Evolutionary conservation across 768 basidiomycete species (phyloP).

Genomic region (Mycena albidolilacea): DNA sequence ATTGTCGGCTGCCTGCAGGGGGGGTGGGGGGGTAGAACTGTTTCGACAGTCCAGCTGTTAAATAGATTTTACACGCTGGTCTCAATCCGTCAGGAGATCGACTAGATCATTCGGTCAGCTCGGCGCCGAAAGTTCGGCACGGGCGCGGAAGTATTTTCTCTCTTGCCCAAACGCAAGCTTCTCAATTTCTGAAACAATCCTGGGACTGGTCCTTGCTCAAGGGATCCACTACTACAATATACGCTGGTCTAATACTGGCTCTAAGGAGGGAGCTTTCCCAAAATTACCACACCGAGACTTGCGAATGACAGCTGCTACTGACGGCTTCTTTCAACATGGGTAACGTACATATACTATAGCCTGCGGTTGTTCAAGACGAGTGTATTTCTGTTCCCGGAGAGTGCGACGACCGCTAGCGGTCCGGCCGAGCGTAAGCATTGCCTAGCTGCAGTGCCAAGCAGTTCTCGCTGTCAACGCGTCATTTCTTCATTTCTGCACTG

Average conservation of each 20-base stretch:
- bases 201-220: neutral
- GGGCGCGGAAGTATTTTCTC: neutral
- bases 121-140: slow-evolving; percentile 22
- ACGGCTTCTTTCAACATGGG: slow-evolving; percentile 4
- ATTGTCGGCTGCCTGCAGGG: slow-evolving; percentile 33
- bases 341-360: neutral
- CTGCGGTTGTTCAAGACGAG: too few relatives aligned
- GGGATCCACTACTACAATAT: too few relatives aligned
- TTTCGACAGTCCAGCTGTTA: slow-evolving; percentile 26
- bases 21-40: neutral
- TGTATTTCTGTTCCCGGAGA: neutral
- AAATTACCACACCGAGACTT: neutral
- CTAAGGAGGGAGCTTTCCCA: neutral
- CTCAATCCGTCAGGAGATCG: slow-evolving; percentile 24
- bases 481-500: neutral
- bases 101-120: slow-evolving; percentile 20
- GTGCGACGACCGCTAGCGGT: neutral
- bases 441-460: neutral
- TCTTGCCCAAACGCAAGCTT: neutral
- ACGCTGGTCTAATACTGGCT: too few relatives aligned
- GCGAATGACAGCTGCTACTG: neutral
- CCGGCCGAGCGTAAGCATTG: too few relatives aligned
- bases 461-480: neutral
- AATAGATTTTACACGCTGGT: slow-evolving; percentile 17
- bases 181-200: neutral